Base-by-base conservation (phyloP, 495 filamentous ascomycete species). In the Opeltia flavorubescens region DNA sequence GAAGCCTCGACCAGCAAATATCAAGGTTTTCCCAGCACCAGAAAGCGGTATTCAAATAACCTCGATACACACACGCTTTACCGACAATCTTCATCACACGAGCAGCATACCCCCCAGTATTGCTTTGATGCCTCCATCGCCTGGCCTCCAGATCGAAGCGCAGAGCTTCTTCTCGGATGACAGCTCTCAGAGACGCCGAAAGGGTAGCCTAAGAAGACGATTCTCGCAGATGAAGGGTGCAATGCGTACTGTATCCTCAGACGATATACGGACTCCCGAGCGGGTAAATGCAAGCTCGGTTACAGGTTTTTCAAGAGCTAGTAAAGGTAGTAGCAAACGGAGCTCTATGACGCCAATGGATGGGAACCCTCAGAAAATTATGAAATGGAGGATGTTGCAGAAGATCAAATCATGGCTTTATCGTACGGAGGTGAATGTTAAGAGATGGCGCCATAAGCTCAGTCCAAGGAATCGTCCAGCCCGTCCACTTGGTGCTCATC, bases 111-210 rank as follows among this genome's bases (percentile, higher is more conserved):
- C 51, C 6, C 54, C 54, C 5, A 20, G 18, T 4, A 50, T 51
- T 17, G 51, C 44, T 18, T 48, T 55, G 33, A 21, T 53, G 15
- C 50, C 55, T 42, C 56, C 51, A 13, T 57, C 51, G 12, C 51
- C 54, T n/a, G 49, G 43, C 18, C 48, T 52, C 12, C 9, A 50
- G 0, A 41, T 49, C 24, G 57, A 58, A 46, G 50, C 48, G 17
- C 55, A 50, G 12, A 60, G 57, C 45, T 60, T 58, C 30, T 60
- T 60, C 20, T 58, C 57, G 8, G 57, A 60, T 40, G 55, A 57
- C 25, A 60, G 57, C 50, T 60, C 57, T 1, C 55, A 58, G 29
- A 43, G 43, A 23, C 24, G 21, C 21, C 50, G 30, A 3, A 53
- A 47, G 36, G 46, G 52, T 1, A 56, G 47, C 45, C 47, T 60